Evolutionary conservation across 495 filamentous ascomycete genomes (phyloP).

Genomic region (Niebla homalea): DNA sequence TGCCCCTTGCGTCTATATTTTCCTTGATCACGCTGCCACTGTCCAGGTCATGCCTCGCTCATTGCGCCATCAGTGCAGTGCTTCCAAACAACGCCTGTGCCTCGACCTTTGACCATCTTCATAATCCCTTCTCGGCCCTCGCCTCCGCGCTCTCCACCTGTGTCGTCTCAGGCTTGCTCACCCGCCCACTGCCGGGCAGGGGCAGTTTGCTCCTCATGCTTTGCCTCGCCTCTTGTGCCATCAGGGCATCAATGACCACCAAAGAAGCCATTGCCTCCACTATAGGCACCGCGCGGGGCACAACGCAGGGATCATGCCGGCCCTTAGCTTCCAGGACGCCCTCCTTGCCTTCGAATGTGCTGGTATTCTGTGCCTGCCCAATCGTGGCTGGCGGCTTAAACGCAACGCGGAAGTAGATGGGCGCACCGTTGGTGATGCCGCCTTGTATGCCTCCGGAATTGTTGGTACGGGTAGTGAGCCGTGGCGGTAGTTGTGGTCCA

Average conservation of each 20-base stretch:
- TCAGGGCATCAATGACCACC: slow-evolving; percentile 80
- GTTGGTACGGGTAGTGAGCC: slow-evolving; percentile 83
- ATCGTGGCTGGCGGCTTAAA: slow-evolving; percentile 98
- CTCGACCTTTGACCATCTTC: no score
- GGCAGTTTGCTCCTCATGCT: slow-evolving; percentile 2
- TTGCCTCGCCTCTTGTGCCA: slow-evolving; percentile 68
- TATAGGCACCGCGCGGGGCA: slow-evolving; percentile 86
- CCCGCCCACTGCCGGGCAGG: background rate
- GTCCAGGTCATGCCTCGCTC: no score
- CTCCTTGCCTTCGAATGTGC: slow-evolving; percentile 59
- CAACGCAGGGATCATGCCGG: slow-evolving; percentile 59
- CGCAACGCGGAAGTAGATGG: slow-evolving; percentile 86
- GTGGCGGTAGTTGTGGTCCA: slow-evolving; percentile 26
- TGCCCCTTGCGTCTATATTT: no score
- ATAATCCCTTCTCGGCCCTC: no score
- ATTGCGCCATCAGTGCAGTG: no score
- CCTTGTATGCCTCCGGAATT: slow-evolving; percentile 95
- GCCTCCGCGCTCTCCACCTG: background rate
- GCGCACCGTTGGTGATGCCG: slow-evolving; percentile 88
- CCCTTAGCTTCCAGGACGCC: slow-evolving; percentile 87
- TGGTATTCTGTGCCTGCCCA: slow-evolving; percentile 77
- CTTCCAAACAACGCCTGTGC: no score
- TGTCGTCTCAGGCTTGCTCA: background rate
- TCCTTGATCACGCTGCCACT: no score
- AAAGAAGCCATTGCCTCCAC: slow-evolving; percentile 93